Evolutionary conservation across 73 alveolate genomes (phyloP), one percentile per base, ranked within the genome.

Genomic region (Chromera velia): DNA sequence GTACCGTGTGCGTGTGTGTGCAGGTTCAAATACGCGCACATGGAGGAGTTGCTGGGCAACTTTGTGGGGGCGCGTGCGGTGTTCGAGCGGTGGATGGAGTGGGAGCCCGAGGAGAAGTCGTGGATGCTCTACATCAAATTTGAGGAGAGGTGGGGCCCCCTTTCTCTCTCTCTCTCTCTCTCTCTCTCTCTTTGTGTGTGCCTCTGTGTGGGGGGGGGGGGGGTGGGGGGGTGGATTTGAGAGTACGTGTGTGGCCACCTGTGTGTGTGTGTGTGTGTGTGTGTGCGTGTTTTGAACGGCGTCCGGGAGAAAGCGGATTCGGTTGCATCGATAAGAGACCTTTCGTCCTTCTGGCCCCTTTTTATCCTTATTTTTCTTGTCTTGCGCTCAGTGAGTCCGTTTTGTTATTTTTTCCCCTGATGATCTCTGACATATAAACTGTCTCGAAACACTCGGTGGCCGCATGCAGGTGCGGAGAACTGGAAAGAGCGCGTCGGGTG

Each of bases 1-100:
- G 22, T 7, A n/a, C n/a, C 13, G 13, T 40, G 55, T 40, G 55
- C 13, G 55, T 40, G 55, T 4, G 55, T 40, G 55, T 40, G n/a
- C 13, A 40, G 55, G 55, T 40, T 40, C 75, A 94, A 94, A 83
- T 94, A 93, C 86, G 93, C 97, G 77, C 92, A 90, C 88, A 92
- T 94, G 98, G 98, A 94, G 85, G 98, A 94, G 89, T 82, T 89
- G 89, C 88, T 94, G 47, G 96, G 97, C 28, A 87, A 94, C 84
- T 91, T 86, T 74, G 87, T 91, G n/a, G 91, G 94, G 32, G 96
- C 92, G 0, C 92, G 98, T 73, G 90, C 88, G 81, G 92, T 94
- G 47, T 94, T 87, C 89, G 94, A 92, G 85, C 83, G 91, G 72
- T 93, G 98, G 96, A 91, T 32, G 29, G 88, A 95, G 28, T 89